Base-by-base conservation (phyloP, 2,329 filamentous ascomycete genomes). In the Phoma sp. region DNA sequence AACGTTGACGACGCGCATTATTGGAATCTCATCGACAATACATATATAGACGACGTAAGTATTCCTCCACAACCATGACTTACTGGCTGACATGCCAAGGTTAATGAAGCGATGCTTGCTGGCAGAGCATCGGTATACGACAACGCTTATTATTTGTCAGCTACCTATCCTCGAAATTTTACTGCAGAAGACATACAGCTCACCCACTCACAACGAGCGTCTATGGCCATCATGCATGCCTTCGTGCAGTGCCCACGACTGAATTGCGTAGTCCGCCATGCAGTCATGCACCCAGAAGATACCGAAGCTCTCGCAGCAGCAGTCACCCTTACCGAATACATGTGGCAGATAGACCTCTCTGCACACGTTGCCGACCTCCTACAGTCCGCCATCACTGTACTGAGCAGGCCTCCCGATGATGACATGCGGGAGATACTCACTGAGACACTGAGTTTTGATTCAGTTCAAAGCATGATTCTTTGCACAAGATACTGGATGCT, bases 21-120 rank as follows among this genome's bases (percentile, higher is more conserved):
- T 40, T 73, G 65, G 64, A 65, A 62, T 41, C 48, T 72, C 2
- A 57, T 73, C n/a, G 68, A 73, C 22, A 67, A 69, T 37, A 67
- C 68, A 2, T 73, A 73, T 22, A 59, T 67, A 7, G 70, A 73
- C n/a, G 70, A 73, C 32, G 70, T 71, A 44, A 58, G 64, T 60
- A 24, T 24, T 27, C 9, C 22, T 14, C 30, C 7, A 14, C 10
- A 14, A 4, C 23, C 35, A 25, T 13, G 8, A 6, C 13, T 7
- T 4, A 4, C 14, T 23, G 24, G 30, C 54, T 68, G 4, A 69
- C 37, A 9, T 9, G 5, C 8, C 5, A 25, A 72, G 70, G 69
- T 71, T 7, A 58, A 66, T 2, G 70, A 72, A 58, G 62, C 67
- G 7, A 63, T 70, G 55, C 44, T 72, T 7, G 55, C 60, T 23